These are phyloP conservation scores for Metschnikowia chrysomelidarum DNA, from an alignment of 805 yeast genomes.

Conservation along the genomic window DNA sequence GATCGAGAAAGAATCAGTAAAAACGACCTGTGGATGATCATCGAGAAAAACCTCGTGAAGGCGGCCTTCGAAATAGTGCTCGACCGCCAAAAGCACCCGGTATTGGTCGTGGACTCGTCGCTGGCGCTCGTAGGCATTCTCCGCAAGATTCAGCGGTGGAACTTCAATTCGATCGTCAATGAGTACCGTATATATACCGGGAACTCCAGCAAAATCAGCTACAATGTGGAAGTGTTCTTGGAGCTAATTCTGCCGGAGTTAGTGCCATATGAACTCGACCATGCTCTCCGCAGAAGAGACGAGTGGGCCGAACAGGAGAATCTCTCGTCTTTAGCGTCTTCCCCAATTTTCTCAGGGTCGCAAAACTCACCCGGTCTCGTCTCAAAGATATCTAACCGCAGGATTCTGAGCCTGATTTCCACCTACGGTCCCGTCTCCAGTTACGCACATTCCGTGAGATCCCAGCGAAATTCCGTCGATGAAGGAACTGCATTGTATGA, in stretches of 20 bases:
- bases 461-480: constrained; percentile 6
- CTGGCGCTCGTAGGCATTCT: constrained; percentile 78
- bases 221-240: constrained; percentile 76
- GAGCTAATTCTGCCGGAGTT: constrained; percentile 66
- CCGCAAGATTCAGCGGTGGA: constrained; percentile 86
- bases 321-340: too few relatives aligned
- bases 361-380: too few relatives aligned
- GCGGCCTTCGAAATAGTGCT: constrained; percentile 65
- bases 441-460: not conserved
- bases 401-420: too few relatives aligned
- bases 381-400: too few relatives aligned
- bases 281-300: constrained; percentile 16
- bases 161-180: constrained; percentile 74
- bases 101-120: constrained; percentile 75
- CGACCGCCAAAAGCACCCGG: constrained; percentile 61
- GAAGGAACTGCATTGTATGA: constrained; percentile 9
- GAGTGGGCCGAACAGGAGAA: constrained; percentile 1
- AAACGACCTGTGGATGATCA: constrained; percentile 71
- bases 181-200: constrained; percentile 74
- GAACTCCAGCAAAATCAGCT: constrained; percentile 69
- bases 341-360: too few relatives aligned
- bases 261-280: constrained; percentile 40
- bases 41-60: constrained; percentile 62
- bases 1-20: constrained; percentile 23
- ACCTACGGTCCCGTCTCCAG: not conserved